These are phyloP conservation scores for Begonia peltatifolia DNA, from an alignment of 306 rosid species.

Conservation along the genomic window DNA sequence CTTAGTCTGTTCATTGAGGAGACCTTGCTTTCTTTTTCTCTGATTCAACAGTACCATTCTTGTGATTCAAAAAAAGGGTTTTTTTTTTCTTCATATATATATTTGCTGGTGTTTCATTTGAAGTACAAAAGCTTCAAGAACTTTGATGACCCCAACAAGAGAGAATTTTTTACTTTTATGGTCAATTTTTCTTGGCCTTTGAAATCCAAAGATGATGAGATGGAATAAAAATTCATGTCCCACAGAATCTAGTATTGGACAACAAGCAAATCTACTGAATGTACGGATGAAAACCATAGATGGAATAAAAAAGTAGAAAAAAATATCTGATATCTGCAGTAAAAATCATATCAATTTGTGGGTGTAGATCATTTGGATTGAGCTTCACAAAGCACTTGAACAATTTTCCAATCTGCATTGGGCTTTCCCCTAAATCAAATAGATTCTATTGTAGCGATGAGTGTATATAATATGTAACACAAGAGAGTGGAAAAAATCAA, in stretches of 20 bases:
- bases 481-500: neutral
- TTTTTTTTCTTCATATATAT: no score
- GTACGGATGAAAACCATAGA: conserved; percentile 20
- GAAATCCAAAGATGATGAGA: conserved; percentile 11
- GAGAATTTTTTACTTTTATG: no score
- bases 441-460: neutral
- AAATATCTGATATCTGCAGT: neutral
- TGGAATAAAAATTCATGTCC: conserved; percentile 27
- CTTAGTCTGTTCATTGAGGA: no score
- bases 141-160: no score
- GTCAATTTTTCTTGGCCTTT: neutral
- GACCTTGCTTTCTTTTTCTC: no score
- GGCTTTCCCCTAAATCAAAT: neutral
- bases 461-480: neutral
- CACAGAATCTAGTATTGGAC: conserved; percentile 31
- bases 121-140: no score
- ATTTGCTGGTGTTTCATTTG: no score
- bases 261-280: conserved; percentile 33
- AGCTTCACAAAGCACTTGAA: neutral
- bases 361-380: neutral
- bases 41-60: no score
- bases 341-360: neutral
- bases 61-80: no score
- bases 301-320: neutral
- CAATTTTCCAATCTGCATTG: neutral